Evolutionary conservation across 148 eudicot species (phyloP), one percentile per base, ranked within the genome.

Genomic region (Oxyria digyna): DNA sequence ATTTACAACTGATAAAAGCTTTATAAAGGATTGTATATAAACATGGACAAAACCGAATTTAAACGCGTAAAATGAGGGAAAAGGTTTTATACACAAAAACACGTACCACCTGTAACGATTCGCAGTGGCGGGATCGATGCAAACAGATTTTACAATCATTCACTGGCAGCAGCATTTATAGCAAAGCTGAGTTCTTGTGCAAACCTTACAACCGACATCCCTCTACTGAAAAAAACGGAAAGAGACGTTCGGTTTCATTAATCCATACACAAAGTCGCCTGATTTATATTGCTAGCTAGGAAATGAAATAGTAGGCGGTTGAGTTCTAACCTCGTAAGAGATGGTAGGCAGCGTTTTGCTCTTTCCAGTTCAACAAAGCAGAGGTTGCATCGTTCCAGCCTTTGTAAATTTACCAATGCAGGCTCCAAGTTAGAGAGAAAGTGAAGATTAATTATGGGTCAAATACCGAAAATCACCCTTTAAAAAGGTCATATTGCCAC

Each of bases 341-440:
- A 76, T 48, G 99, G 91, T 71, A 94, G 82, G 70, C 78, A 72
- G 41, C 73, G 81, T 78, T 88, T 94, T 42, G 91, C 84, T 73
- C 87, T 87, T 79, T 94, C 97, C 65, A 94, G 93, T 81, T 94
- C 99, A 27, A 90, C 72, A 73, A 76, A 88, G 79, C 99, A 94
- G 49, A 88, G 82, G 78, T 90, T 88, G 84, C 89, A 90, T 24
- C 99, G 96, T 69, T 94, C 99, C 75, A 88, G 74, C 86, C 99
- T 94, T 66, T 35, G 29, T 41, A 33, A 42, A 52, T 27, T 68
- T 18, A 4, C 24, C 54, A 46, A 67, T 49, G 54, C 7, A 65
- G 1, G 45, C 18, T 8, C 6, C 4, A 2, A 1, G 45, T 0
- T 8, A 15, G 29, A 65, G 37, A 35, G 45, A 59, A 57, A 23